Percentiles rank a stretch among this genome's conserved stretches.
Conservation (phyloP, 164 flowering plant species). For the Annona squamosa region DNA sequence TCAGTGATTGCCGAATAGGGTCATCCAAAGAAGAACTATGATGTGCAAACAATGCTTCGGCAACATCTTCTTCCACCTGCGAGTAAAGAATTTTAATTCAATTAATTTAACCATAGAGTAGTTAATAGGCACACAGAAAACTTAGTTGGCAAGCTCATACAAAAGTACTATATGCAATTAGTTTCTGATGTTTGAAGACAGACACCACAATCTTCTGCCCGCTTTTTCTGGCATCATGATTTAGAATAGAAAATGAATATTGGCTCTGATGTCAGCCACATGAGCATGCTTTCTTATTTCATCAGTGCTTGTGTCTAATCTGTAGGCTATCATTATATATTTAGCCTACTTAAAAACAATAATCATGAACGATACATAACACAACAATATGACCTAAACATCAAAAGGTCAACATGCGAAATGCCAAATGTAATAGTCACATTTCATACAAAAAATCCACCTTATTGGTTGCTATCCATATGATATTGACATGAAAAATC, state of each 20-base stretch:
- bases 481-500: not conserved
- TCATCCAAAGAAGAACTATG: slow-evolving; percentile 9
- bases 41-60: slow-evolving; percentile 20
- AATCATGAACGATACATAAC: not conserved
- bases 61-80: slow-evolving; percentile 45
- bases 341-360: not conserved
- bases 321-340: no score
- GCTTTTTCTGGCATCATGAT: not conserved
- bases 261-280: not conserved
- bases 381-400: not conserved
- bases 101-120: slow-evolving; percentile 2
- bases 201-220: not conserved
- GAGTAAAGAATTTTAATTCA: slow-evolving; percentile 10
- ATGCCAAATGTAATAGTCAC: not conserved
- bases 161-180: not conserved
- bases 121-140: not conserved
- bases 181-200: not conserved
- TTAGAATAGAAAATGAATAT: not conserved
- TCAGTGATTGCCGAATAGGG: slow-evolving; percentile 15
- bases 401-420: not conserved
- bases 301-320: no score
- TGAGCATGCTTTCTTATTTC: not conserved
- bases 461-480: not conserved
- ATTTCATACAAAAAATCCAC: not conserved
- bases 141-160: not conserved